Evolutionary conservation across 176 grass and related monocot genomes (phyloP), one percentile per base, ranked within the genome.

Genomic region (Aegilops bicornis): DNA sequence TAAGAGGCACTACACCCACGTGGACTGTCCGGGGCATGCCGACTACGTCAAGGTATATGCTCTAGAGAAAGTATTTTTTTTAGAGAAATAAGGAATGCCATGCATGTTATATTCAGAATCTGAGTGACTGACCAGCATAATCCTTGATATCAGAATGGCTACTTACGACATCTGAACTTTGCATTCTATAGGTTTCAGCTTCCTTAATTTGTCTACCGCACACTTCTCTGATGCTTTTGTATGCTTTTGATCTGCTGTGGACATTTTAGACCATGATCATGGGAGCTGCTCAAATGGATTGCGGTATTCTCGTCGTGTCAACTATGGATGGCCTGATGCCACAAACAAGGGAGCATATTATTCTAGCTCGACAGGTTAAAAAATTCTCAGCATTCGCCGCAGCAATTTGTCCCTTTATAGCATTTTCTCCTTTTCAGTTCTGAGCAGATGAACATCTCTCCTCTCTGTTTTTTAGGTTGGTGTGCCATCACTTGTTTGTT

Each of bases 201-300:
- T 79, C 15, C 24, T 40, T 73, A 56, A 17, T 35, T 37, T 80
- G 27, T 58, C 11, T 22, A 35, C 1, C 42, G 66, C 25, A 3
- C 15, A 37, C 9, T 69, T 50, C 15, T 6, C 15, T 50, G 16
- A 27, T 36, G 8, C 23, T 19, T 62, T 20, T 42, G 30, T 35
- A 35, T 79, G 8, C 17, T 22, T 69, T 20, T 79, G 63, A 48
- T 71, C 79, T 36, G 15, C 22, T 78, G 11, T 45, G 33, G 20
- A 83, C 68, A 77, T 81, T 31, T 25, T 73, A 96, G 97, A 96
- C 92, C 76, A 98, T 98, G 97, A 96, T 96, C 69, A 96, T 92
- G 48, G 97, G 97, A 85, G 97, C 93, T 88, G 92, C 94, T 84
- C 97, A 98, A 93, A 98, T 98, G 97, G 97, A 98, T 68, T 93